Evolutionary conservation across 2,329 filamentous ascomycete species (phyloP).

Genomic region (Ceratocystis harringtonii): DNA sequence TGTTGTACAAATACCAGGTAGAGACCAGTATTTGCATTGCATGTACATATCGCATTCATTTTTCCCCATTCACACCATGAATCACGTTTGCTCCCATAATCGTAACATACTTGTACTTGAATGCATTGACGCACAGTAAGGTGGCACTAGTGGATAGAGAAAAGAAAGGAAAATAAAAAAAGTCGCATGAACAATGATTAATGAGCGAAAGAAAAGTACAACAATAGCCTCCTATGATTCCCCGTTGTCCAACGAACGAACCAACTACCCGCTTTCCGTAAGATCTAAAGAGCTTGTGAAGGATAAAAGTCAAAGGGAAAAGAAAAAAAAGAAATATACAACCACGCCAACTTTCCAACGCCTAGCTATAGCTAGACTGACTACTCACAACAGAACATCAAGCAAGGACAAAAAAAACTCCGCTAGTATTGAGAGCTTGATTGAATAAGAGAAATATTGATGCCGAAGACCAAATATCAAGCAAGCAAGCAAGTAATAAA

Average conservation of each 20-base stretch:
- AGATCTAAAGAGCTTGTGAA: neutral
- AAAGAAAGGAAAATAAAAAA: neutral
- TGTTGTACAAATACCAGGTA: neutral
- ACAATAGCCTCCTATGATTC: neutral
- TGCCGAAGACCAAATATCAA: conserved; percentile 1
- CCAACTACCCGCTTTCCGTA: neutral
- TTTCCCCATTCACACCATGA: too few species aligned
- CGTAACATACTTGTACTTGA: too few species aligned
- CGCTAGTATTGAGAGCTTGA: neutral
- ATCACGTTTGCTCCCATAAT: too few species aligned
- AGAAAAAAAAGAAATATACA: neutral
- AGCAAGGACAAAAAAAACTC: neutral
- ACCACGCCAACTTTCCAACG: too few species aligned
- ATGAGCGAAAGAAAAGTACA: neutral
- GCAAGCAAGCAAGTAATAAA: neutral
- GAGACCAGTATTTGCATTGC: neutral
- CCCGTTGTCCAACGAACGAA: neutral
- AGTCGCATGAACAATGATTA: neutral
- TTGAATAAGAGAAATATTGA: neutral
- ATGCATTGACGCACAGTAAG: neutral
- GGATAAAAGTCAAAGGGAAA: neutral
- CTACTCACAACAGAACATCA: too few species aligned
- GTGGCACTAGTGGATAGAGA: neutral
- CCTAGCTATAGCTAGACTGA: too few species aligned
- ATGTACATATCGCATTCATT: neutral